Base-by-base conservation (phyloP, 768 basidiomycete species). In the Suillus decipiens region DNA sequence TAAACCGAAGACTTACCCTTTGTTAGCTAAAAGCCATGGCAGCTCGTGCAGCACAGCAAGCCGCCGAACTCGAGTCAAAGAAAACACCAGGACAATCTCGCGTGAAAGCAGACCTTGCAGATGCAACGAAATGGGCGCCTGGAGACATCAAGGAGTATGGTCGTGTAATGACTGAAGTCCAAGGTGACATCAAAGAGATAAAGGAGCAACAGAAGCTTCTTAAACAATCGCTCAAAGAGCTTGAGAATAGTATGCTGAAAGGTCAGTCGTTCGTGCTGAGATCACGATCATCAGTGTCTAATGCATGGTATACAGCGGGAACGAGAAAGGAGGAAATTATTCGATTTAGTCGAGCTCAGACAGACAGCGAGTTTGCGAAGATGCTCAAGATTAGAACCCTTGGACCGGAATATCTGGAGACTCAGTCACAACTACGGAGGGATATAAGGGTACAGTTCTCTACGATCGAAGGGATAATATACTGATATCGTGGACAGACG, bases 371-470 rank as follows among this genome's bases (percentile, higher is more conserved):
- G 61, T 93, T 96, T 72, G 84, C 87, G 11, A 89, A 86, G 69
- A 85, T 90, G 80, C 76, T 93, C 60, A 87, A 85, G 69, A 79
- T 86, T 3, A 82, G 90, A 54, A 87, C 89, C n/a, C 76, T 95
- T n/a, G 90, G 90, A 14, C 94, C 96, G 0, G 94, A 98, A 70
- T 89, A 95, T 70, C 80, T 88, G 15, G 94, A 96, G 71, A 89
- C 86, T 1, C 95, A 96, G 71, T 84, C 81, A 1, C 86, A 88
- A 61, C 77, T 98, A 33, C 82, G 94, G 37, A 85, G 88, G 67
- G 80, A 82, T 65, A 86, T 92, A 42, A 79, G 89, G 71, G 95
- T 93, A 67, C 48, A 86, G 76, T 45, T 22, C 34, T 15, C 60
- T 17, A 2, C 58, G 17, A n/a, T 65, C 31, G 22, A 37, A 55